Evolutionary conservation across 768 basidiomycete genomes (phyloP).

Genomic region (Cystobasidium onofrii): DNA sequence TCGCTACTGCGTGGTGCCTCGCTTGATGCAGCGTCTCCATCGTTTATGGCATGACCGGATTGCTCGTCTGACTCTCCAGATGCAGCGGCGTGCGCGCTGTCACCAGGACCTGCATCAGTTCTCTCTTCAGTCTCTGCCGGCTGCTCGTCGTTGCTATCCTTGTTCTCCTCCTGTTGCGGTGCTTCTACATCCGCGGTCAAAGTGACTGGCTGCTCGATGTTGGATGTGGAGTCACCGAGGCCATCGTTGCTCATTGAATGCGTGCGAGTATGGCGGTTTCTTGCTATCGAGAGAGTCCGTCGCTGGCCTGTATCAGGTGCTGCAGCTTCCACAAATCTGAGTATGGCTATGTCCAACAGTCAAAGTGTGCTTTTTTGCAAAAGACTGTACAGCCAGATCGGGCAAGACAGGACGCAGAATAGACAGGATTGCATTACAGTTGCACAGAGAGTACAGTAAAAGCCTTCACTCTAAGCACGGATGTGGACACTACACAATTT

Average conservation of each 20-base stretch:
- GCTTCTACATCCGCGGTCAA: constrained; percentile 8
- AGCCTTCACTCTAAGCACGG: background rate
- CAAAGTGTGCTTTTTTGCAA: background rate
- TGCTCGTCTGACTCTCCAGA: background rate
- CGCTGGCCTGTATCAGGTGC: background rate
- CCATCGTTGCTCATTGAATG: constrained; percentile 23
- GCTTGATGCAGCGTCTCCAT: background rate
- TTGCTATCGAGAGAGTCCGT: background rate
- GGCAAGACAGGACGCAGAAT: background rate
- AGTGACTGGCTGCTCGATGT: background rate
- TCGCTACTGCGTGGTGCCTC: background rate
- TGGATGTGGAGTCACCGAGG: background rate
- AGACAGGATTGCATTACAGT: background rate
- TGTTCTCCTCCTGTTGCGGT: constrained; percentile 1
- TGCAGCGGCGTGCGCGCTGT: no score
- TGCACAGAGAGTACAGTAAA: background rate
- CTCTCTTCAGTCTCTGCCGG: background rate
- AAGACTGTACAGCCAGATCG: background rate
- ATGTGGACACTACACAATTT: constrained; percentile 30
- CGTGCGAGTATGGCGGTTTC: background rate
- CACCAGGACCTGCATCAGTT: background rate
- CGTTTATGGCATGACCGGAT: background rate
- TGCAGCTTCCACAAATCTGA: background rate
- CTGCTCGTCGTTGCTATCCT: background rate
- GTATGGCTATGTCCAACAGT: background rate